Evolutionary conservation across 2,329 filamentous ascomycete genomes (phyloP), one percentile per base, ranked within the genome.

Genomic region (Talaromyces sp.): DNA sequence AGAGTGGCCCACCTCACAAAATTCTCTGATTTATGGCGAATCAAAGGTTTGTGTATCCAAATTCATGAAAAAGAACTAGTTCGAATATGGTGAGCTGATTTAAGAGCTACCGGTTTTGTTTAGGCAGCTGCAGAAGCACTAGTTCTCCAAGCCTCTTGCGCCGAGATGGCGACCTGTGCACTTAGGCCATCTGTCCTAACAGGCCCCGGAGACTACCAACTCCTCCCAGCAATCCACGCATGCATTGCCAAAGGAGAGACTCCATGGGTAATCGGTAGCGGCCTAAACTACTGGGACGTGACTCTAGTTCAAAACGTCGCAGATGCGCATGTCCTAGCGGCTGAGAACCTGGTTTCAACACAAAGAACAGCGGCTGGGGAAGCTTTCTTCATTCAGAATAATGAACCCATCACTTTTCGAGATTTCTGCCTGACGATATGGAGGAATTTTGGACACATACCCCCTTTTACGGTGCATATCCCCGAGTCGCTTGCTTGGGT

Each of bases 401-500:
- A 82, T 65, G 77, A 82, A 64, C 79, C 79, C 45, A 78, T 81
- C 54, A 70, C 76, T 16, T 81, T 81, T 66, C 74, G 80, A 22
- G 75, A 79, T 69, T 80, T 81, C 59, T 81, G 79, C 65, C 71
- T 81, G 37, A 75, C 75, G 9, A 74, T 81, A 52, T 82, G 79
- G 80, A 73, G 71, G 11, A 73, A 78, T 62, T 87, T 87, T 69
- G 84, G 80, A 0, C 78, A 83, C 31, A 69, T 70, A 14, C 85
- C 86, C 5, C 70, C 71, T 0, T 84, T 79, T 60, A 72, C 83
- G 56, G 65, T 87, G 8, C 74, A 71, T 35, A 80, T 88, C 14
- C 85, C 86, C 0, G 72, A 76, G 64, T 37, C 69, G 3, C 49
- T 86, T 67, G 85, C 83, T 7, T 84, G 81, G 77, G 68, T 82